Percentiles rank a stretch among this genome's conserved stretches.
Evolutionary conservation across 1,284 basidiomycete genomes (phyloP).

Genomic region (Microbotryum saponariae): DNA sequence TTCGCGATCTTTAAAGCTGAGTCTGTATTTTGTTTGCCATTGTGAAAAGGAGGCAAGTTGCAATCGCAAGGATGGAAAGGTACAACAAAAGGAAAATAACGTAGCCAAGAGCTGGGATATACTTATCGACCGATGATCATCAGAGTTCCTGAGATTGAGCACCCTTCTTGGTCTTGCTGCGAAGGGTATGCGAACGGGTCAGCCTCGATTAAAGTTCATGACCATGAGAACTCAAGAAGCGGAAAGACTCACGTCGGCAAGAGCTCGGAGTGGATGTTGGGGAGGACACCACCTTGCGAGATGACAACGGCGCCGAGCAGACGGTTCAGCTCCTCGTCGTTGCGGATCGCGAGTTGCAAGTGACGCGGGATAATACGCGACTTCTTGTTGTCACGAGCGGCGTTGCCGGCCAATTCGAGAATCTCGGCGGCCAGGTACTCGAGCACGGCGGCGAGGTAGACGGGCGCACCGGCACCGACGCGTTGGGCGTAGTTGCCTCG

Average conservation of each 20-base stretch:
- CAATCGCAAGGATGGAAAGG: too few relatives aligned
- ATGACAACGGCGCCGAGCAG: constrained; percentile 49
- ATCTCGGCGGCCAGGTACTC: constrained; percentile 46
- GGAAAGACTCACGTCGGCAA: constrained; percentile 41
- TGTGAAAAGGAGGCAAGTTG: too few relatives aligned
- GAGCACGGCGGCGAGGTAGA: constrained; percentile 42
- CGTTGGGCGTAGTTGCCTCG: constrained; percentile 49
- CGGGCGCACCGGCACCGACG: constrained; percentile 54
- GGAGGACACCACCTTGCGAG: constrained; percentile 83
- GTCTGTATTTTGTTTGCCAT: too few relatives aligned
- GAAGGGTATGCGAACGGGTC: too few relatives aligned
- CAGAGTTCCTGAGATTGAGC: too few relatives aligned
- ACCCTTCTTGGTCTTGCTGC: too few relatives aligned
- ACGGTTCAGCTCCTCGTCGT: constrained; percentile 61
- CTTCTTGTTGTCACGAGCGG: constrained; percentile 43
- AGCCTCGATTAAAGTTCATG: too few relatives aligned
- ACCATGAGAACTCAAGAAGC: too few relatives aligned
- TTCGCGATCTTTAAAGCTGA: too few relatives aligned
- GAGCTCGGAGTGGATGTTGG: constrained; percentile 56
- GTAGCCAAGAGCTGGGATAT: too few relatives aligned
- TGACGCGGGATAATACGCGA: constrained; percentile 84
- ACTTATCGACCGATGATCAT: too few relatives aligned
- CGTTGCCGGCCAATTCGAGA: constrained; percentile 44
- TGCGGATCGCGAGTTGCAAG: constrained; percentile 78
- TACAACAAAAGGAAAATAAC: too few relatives aligned